Conservation (phyloP, 1,284 basidiomycete species). For the Cutaneotrichosporon sp. region DNA sequence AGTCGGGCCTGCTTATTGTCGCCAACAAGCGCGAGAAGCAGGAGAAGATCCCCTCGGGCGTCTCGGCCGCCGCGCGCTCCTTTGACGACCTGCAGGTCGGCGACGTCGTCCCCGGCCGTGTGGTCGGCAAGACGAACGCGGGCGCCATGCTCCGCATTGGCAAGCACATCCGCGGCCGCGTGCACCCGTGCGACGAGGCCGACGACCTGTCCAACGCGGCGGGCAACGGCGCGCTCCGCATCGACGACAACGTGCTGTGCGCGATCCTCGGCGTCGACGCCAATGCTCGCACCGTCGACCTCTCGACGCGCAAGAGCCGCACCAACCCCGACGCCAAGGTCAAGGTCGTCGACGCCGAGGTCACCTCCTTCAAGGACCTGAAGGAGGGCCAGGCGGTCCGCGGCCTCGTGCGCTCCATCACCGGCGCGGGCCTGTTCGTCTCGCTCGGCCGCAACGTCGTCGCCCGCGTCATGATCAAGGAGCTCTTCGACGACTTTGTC, state of each 20-base stretch:
- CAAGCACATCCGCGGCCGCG: slow-evolving; percentile 66
- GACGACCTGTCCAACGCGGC: slow-evolving; percentile 65
- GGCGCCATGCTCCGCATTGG: slow-evolving; percentile 77
- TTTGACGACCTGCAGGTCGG: slow-evolving; percentile 70
- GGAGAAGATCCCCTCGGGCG: slow-evolving; percentile 56
- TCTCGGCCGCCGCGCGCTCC: slow-evolving; percentile 59
- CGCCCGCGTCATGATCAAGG: slow-evolving; percentile 89
- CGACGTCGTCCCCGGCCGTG: slow-evolving; percentile 73
- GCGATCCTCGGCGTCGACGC: slow-evolving; percentile 69
- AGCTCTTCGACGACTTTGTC: slow-evolving; percentile 87
- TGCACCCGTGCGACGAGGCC: slow-evolving; percentile 76
- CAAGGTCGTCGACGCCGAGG: slow-evolving; percentile 65
- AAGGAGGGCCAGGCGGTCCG: slow-evolving; percentile 72
- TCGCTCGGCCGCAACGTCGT: slow-evolving; percentile 77
- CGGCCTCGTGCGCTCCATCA: slow-evolving; percentile 86
- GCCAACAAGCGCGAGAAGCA: slow-evolving; percentile 59
- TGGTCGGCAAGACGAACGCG: slow-evolving; percentile 64
- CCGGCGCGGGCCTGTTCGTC: slow-evolving; percentile 83
- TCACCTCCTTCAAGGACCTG: slow-evolving; percentile 66
- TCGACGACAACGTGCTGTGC: slow-evolving; percentile 70
- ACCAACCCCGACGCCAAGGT: slow-evolving; percentile 56
- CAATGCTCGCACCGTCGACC: slow-evolving; percentile 65
- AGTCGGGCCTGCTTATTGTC: slow-evolving; percentile 85
- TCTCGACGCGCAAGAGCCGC: slow-evolving; percentile 74
- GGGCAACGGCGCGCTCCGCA: slow-evolving; percentile 61